A percentile compares a stretch with the other conserved stretches of the same genome.
Evolutionary conservation across 257 asterid genomes (phyloP).

Genomic region (Jasminum sambac): DNA sequence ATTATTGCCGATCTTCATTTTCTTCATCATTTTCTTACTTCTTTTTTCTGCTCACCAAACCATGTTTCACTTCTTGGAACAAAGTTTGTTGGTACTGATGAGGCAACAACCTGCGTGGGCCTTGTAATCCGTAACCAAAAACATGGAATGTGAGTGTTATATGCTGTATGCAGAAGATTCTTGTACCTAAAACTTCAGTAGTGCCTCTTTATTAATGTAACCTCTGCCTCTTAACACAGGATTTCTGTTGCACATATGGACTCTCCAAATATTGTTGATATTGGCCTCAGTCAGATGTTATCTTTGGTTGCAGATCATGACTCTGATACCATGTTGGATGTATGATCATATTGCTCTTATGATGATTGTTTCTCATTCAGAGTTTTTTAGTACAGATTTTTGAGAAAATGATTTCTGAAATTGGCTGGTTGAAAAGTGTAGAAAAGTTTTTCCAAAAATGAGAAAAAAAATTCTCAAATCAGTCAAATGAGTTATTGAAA

Average conservation of each 20-base stretch:
- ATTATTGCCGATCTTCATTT: not conserved
- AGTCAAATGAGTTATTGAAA: no score
- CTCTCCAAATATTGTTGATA: slow-evolving; percentile 66
- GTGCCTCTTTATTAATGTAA: slow-evolving; percentile 11
- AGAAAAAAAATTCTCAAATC: no score
- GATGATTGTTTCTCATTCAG: slow-evolving; percentile 20
- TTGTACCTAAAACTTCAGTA: slow-evolving; percentile 8
- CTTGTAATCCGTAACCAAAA: slow-evolving; percentile 63
- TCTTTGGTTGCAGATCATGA: slow-evolving; percentile 52
- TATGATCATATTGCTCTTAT: slow-evolving; percentile 34
- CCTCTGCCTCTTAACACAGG: slow-evolving; percentile 45
- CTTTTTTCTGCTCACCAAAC: slow-evolving; percentile 19
- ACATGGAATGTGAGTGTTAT: slow-evolving; percentile 68
- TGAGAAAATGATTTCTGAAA: no score
- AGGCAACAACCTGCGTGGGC: slow-evolving; percentile 96
- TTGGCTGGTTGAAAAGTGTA: no score
- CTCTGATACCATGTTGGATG: slow-evolving; percentile 63
- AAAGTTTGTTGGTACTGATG: slow-evolving; percentile 87
- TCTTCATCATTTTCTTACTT: slow-evolving; percentile 3
- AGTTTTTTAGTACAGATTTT: not conserved
- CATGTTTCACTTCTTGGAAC: slow-evolving; percentile 23
- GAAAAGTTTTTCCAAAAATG: no score
- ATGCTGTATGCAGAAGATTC: slow-evolving; percentile 13
- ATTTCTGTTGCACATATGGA: slow-evolving; percentile 90
- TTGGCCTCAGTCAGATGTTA: slow-evolving; percentile 78